Conservation (phyloP, 345 rosid species). For the Eucalyptus tenuipes region DNA sequence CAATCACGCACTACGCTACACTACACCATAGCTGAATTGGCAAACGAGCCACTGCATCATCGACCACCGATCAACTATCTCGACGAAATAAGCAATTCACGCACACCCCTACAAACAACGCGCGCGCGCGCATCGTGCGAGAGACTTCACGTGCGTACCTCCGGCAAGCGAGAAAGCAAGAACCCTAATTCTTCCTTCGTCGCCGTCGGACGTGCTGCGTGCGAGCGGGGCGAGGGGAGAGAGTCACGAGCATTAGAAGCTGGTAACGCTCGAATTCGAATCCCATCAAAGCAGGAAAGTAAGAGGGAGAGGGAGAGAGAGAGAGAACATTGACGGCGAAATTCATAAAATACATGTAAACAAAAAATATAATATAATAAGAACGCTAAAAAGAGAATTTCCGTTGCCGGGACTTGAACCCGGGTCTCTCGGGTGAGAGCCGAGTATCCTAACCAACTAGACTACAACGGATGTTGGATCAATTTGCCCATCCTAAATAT, state of each 20-base stretch:
- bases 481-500: accelerated
- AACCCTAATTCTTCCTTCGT: not conserved
- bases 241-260: not conserved
- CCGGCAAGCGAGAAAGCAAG: not conserved
- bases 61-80: not conserved
- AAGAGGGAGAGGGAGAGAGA: not conserved
- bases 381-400: not conserved
- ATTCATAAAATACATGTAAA: not conserved
- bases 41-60: not conserved
- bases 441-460: conserved; percentile 38
- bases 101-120: not conserved
- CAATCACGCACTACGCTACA: not conserved
- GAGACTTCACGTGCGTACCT: not conserved
- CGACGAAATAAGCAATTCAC: not conserved
- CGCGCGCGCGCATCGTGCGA: not conserved
- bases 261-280: not conserved
- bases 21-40: not conserved
- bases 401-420: conserved; percentile 32
- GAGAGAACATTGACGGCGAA: not conserved
- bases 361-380: not conserved
- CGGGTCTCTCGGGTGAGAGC: conserved; percentile 41
- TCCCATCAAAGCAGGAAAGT: not conserved
- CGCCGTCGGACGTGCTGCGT: not conserved
- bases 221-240: not conserved
- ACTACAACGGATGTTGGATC: conserved; percentile 1